Conservation (phyloP, 148 eudicot genomes). For the Rhododendron ovatum region DNA sequence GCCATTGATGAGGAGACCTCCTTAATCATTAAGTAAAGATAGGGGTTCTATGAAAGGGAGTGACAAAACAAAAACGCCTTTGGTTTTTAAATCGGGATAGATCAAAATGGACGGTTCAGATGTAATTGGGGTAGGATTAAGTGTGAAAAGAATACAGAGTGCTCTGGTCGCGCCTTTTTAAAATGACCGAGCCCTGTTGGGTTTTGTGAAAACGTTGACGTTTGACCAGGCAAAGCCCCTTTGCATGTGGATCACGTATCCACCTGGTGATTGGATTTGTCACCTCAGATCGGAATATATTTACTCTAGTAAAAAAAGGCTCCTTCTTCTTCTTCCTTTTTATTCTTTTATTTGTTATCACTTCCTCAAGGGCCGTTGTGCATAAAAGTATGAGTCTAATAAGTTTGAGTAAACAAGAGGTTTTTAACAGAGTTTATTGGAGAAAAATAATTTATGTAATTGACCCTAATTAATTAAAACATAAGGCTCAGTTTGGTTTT, state of each 20-base stretch:
- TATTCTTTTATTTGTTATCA: no score
- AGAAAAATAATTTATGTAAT: no score
- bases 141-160: background rate
- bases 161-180: background rate
- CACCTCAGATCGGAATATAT: background rate
- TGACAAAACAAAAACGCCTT: background rate
- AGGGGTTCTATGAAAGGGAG: background rate
- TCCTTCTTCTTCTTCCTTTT: no score
- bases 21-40: background rate
- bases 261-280: background rate
- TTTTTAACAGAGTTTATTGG: fast-evolving
- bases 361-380: no score
- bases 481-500: no score
- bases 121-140: background rate
- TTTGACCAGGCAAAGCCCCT: background rate
- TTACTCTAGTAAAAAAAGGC: no score
- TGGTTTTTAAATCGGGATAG: background rate
- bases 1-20: background rate
- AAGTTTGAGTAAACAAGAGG: no score
- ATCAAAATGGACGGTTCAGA: background rate
- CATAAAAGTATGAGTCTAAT: no score
- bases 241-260: background rate
- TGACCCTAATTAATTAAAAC: no score
- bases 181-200: background rate
- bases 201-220: background rate